These are phyloP conservation scores for Chaetomium fimeti DNA, from an alignment of 495 filamentous ascomycete genomes.

Conservation along the genomic window DNA sequence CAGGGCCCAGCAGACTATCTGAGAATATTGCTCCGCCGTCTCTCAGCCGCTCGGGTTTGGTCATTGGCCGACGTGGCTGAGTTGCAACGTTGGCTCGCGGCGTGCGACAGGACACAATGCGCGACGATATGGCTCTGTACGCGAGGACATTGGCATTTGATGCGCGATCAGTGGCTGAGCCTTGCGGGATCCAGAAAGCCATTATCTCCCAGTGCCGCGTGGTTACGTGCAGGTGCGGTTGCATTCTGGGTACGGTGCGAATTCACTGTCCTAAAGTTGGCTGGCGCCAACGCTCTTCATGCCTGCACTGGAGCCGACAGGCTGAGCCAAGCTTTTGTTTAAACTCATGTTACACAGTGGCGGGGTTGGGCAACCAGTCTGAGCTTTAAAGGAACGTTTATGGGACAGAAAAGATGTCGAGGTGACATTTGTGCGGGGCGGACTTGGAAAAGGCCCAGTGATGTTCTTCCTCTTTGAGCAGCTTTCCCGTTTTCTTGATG, in stretches of 20 bases:
- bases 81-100: neutral
- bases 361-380: neutral
- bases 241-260: neutral
- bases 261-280: neutral
- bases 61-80: conserved; percentile 12
- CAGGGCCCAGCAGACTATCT: neutral
- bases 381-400: neutral
- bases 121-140: neutral
- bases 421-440: neutral
- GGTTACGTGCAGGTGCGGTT: neutral
- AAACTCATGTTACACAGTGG: conserved; percentile 17
- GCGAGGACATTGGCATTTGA: neutral
- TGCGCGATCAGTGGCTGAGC: conserved; percentile 11
- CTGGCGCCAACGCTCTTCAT: neutral
- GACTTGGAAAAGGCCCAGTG: neutral
- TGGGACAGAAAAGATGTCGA: neutral
- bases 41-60: conserved; percentile 7
- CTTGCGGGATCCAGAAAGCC: conserved; percentile 3
- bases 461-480: neutral
- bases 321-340: conserved; percentile 15
- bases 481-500: neutral
- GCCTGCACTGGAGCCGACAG: no score
- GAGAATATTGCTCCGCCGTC: neutral
- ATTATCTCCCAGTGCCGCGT: neutral
- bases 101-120: neutral